These are phyloP conservation scores for Plasmodium berghei DNA, from an alignment of 169 alveolate species.

Conservation along the genomic window DNA sequence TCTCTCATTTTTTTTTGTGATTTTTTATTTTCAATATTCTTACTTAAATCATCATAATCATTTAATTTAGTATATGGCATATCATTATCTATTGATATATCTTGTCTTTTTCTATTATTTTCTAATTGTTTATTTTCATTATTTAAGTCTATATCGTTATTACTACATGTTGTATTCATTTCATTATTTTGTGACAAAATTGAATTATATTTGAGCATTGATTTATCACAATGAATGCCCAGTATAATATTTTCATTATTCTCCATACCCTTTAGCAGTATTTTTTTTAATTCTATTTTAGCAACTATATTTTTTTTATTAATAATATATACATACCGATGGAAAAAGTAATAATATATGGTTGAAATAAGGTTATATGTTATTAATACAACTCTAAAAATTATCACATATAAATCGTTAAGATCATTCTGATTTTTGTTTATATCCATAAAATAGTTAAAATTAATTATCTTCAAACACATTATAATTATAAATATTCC, in stretches of 20 bases:
- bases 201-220: no score
- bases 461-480: slow-evolving; percentile 41
- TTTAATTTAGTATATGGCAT: slow-evolving; percentile 10
- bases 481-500: slow-evolving; percentile 27
- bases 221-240: not conserved
- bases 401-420: not conserved
- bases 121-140: not conserved
- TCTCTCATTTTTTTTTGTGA: not conserved
- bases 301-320: slow-evolving; percentile 41
- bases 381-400: slow-evolving; percentile 1
- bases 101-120: not conserved
- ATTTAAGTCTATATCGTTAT: not conserved
- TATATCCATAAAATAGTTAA: not conserved
- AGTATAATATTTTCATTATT: slow-evolving; percentile 18
- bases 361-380: slow-evolving; percentile 37
- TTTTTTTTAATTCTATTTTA: slow-evolving; percentile 25
- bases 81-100: not conserved
- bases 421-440: not conserved
- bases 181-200: not conserved
- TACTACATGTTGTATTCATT: slow-evolving; percentile 15
- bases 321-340: slow-evolving; percentile 9
- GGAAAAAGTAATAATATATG: slow-evolving; percentile 17
- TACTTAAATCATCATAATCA: not conserved
- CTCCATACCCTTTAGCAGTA: slow-evolving; percentile 26
- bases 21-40: not conserved